Percentiles rank a stretch among this genome's conserved stretches.
Conservation (phyloP, 306 rosid genomes). For the Lithocarpus polystachyus region DNA sequence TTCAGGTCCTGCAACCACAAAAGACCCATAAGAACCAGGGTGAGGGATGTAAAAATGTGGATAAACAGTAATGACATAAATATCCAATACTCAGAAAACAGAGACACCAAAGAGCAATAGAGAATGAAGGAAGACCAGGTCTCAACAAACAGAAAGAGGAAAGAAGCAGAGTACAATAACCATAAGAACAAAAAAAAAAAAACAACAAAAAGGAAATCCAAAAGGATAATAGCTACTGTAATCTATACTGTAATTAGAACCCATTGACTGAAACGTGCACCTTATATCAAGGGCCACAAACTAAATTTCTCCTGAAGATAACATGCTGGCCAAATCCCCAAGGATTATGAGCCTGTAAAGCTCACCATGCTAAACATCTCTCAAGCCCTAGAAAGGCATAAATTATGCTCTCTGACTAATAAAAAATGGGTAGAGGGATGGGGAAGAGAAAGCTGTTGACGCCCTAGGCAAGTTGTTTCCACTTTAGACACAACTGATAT, state of each 20-base stretch:
- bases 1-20: slow-evolving; percentile 74
- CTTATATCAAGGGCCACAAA: neutral
- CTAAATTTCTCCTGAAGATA: neutral
- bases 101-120: neutral
- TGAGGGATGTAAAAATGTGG: neutral
- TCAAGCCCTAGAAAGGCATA: neutral
- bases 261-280: neutral
- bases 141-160: neutral
- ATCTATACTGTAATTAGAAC: neutral
- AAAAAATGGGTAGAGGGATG: neutral
- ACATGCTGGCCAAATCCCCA: neutral
- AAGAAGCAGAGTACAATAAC: neutral
- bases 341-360: neutral
- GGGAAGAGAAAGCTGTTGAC: neutral
- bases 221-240: neutral
- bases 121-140: neutral
- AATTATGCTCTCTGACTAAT: neutral
- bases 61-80: neutral
- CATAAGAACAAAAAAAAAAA: too few relatives aligned
- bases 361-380: neutral
- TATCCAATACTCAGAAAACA: neutral
- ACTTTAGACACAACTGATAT: too few relatives aligned
- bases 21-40: slow-evolving; percentile 15
- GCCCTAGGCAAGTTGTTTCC: neutral
- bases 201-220: neutral